phyloP scores from a whole-genome alignment of 2,329 filamentous ascomycete genomes.

The Pyrenochaeta sp. region DNA sequence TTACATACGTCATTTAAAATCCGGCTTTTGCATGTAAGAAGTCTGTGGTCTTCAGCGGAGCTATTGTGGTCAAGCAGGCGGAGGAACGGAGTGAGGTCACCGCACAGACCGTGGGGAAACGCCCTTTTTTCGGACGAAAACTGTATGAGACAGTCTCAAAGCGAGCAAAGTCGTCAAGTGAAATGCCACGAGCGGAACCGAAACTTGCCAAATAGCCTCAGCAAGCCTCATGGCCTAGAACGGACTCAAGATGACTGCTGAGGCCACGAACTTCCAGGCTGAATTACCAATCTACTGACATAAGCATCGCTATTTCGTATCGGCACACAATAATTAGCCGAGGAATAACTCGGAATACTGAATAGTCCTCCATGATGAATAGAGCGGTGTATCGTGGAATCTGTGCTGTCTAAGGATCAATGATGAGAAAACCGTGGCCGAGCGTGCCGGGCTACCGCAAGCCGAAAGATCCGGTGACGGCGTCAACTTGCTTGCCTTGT shows the following conservation, averaged over 20 bases:
- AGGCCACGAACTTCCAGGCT: slow-evolving; percentile 4
- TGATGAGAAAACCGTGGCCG: not conserved
- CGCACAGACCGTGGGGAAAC: not conserved
- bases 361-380: not conserved
- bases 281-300: slow-evolving; percentile 9
- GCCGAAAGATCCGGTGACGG: slow-evolving; percentile 11
- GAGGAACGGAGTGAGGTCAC: no score
- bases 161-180: not conserved
- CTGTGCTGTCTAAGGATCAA: no score
- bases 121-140: not conserved
- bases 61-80: no score
- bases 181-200: not conserved
- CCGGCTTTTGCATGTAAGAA: no score
- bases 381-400: not conserved
- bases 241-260: slow-evolving; percentile 1
- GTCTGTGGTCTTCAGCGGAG: no score
- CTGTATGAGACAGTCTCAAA: not conserved
- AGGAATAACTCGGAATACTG: not conserved
- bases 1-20: no score
- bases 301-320: not conserved
- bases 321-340: not conserved
- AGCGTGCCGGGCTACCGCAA: slow-evolving; percentile 12
- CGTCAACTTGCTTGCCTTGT: not conserved
- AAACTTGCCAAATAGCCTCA: not conserved
- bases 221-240: not conserved